These are phyloP conservation scores for Ettlia oleoabundans DNA, from an alignment of 139 green algal genomes.

Conservation along the genomic window DNA sequence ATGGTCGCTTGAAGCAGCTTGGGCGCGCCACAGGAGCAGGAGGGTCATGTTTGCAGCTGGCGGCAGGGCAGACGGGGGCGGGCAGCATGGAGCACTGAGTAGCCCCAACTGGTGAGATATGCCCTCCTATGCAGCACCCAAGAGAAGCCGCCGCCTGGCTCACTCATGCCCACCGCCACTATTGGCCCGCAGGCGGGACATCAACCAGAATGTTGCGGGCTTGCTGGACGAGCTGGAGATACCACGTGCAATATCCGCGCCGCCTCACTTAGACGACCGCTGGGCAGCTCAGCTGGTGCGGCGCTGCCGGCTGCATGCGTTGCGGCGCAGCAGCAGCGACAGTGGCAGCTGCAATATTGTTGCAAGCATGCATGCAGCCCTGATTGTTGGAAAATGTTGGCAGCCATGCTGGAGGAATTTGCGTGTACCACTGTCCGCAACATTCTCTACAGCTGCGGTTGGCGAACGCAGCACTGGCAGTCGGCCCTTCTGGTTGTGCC, in stretches of 20 bases:
- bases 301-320: slow-evolving; percentile 9
- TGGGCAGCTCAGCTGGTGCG: slow-evolving; percentile 59
- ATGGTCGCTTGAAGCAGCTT: not conserved
- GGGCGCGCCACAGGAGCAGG: not conserved
- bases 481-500: no score
- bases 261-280: slow-evolving; percentile 81
- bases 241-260: slow-evolving; percentile 79
- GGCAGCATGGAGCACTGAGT: not conserved
- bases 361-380: not conserved
- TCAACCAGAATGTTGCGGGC: slow-evolving; percentile 70
- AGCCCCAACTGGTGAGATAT: slow-evolving; percentile 7
- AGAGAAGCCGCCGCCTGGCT: not conserved
- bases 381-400: not conserved
- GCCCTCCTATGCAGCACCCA: not conserved
- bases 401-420: no score
- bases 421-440: no score
- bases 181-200: slow-evolving; percentile 54
- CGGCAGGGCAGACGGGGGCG: not conserved
- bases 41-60: slow-evolving; percentile 4
- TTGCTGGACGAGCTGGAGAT: slow-evolving; percentile 86
- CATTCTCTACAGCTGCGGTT: not conserved
- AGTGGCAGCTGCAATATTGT: not conserved
- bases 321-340: not conserved
- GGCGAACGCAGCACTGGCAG: no score
- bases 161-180: not conserved